A percentile compares a stretch with the other conserved stretches of the same genome.
These are phyloP conservation scores for Daldinia grandis DNA, from an alignment of 495 filamentous ascomycete genomes.

Conservation along the genomic window DNA sequence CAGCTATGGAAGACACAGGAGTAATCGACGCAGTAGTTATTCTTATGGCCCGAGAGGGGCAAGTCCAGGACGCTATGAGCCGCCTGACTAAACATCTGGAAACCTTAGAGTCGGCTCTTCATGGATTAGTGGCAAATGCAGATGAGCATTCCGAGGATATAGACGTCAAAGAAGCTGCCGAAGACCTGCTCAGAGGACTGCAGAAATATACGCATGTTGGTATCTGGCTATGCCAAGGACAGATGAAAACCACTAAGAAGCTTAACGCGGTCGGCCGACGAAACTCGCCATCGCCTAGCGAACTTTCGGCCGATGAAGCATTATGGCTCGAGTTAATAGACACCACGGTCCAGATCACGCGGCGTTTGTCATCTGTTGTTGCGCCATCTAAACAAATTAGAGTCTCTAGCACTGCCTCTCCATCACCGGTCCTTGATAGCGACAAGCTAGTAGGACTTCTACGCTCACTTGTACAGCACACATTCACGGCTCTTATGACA, in stretches of 20 bases:
- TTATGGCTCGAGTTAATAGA: constrained; percentile 95
- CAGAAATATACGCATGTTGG: constrained; percentile 91
- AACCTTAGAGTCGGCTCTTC: constrained; percentile 79
- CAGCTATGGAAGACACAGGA: constrained; percentile 85
- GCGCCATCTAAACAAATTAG: constrained; percentile 38
- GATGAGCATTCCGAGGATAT: constrained; percentile 57
- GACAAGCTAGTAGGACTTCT: constrained; percentile 69
- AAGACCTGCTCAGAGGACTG: constrained; percentile 75
- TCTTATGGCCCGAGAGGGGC: constrained; percentile 88
- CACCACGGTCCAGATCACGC: constrained; percentile 80
- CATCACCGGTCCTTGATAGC: constrained; percentile 47
- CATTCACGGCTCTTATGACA: constrained; percentile 86
- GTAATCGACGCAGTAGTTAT: constrained; percentile 94
- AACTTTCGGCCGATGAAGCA: constrained; percentile 77
- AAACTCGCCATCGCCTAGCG: constrained; percentile 61
- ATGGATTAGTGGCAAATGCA: constrained; percentile 70
- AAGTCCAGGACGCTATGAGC: constrained; percentile 82
- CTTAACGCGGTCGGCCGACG: constrained; percentile 51
- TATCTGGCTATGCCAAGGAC: constrained; percentile 93
- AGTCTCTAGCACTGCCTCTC: constrained; percentile 28
- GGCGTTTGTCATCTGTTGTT: constrained; percentile 55
- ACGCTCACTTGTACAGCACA: constrained; percentile 83
- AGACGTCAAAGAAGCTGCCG: constrained; percentile 57
- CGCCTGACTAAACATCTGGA: constrained; percentile 80
- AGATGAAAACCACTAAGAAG: constrained; percentile 70